phyloP scores from a whole-genome alignment of 257 asterid genomes.

The Fraxinus cuspidata region DNA sequence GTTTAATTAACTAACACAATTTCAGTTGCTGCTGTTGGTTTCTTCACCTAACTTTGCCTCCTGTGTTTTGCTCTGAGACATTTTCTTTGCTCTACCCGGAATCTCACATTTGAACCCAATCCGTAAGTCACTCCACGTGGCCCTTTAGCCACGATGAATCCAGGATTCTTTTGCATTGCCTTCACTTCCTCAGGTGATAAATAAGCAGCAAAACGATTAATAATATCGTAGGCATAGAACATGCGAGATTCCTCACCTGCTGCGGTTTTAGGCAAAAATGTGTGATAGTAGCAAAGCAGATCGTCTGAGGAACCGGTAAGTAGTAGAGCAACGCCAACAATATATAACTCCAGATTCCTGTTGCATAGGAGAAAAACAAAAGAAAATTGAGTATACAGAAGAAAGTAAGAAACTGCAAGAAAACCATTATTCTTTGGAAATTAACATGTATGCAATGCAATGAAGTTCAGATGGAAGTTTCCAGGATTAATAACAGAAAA shows the following conservation, averaged over 20 bases:
- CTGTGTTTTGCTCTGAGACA: too few species aligned
- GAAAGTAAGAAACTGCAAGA: conserved; percentile 18
- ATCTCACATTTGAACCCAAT: conserved; percentile 51
- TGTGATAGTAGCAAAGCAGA: conserved; percentile 33
- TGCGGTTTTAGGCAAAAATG: conserved; percentile 37
- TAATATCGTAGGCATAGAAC: conserved; percentile 40
- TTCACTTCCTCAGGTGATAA: conserved; percentile 29
- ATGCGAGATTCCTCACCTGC: conserved; percentile 26
- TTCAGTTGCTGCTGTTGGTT: too few species aligned
- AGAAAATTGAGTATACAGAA: not conserved
- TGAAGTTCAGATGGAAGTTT: not conserved
- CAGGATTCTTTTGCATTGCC: conserved; percentile 32
- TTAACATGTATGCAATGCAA: too few species aligned
- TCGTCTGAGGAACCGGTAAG: conserved; percentile 22
- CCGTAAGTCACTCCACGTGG: not conserved
- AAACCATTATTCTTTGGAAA: not conserved
- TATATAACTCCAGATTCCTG: conserved; percentile 25
- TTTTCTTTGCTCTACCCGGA: conserved; percentile 44
- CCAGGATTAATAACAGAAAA: too few species aligned
- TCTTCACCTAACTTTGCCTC: too few species aligned
- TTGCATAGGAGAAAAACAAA: not conserved
- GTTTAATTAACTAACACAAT: too few species aligned
- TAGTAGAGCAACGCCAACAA: conserved; percentile 34
- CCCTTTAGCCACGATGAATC: conserved; percentile 35
- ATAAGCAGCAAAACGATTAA: conserved; percentile 38